Evolutionary conservation across 2,329 filamentous ascomycete genomes (phyloP), one percentile per base, ranked within the genome.

Genomic region (Dothistroma septosporum): DNA sequence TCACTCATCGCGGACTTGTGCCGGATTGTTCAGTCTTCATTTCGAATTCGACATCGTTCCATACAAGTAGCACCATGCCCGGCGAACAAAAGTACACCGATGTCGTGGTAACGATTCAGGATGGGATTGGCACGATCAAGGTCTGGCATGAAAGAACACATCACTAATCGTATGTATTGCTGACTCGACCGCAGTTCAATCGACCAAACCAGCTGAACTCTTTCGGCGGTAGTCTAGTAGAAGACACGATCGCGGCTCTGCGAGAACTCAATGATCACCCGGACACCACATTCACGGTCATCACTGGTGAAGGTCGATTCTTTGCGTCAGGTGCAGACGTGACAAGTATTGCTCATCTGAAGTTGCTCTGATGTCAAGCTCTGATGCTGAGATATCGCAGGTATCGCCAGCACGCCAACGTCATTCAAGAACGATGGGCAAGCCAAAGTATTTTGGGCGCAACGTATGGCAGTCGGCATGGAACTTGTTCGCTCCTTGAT

Each of bases 261-360:
- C 67, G 68, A 32, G 65, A 69, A 59, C 64, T 69, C 11, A 61
- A 70, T 52, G 53, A 64, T 12, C 67, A 69, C 46, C 68, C 68
- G 0, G 67, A 69, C 37, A 70, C 68, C 6, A 64, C 57, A 12
- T 69, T 70, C 57, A 70, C 68, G 1, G 66, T 70, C 56, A 66
- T 70, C 49, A 70, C 68, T 8, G 68, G 68, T 57, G 67, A 69
- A 54, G 68, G 68, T 9, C 61, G 68, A 50, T 70, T 70, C 58
- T 70, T 70, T 55, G 62, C 64, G 12, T 58, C 68, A 28, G 68
- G 68, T 16, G 68, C 68, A 48, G 68, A 70, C 59, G 68, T 70
- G 44, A 68, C 61, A 19, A 61, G 66, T 64, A 28, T 41, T 12
- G 31, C 11, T 32, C 14, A 22, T 22, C 14, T 53, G 0, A 24